Conservation (phyloP, 2,329 filamentous ascomycete species). For the Fusarium sp. region DNA sequence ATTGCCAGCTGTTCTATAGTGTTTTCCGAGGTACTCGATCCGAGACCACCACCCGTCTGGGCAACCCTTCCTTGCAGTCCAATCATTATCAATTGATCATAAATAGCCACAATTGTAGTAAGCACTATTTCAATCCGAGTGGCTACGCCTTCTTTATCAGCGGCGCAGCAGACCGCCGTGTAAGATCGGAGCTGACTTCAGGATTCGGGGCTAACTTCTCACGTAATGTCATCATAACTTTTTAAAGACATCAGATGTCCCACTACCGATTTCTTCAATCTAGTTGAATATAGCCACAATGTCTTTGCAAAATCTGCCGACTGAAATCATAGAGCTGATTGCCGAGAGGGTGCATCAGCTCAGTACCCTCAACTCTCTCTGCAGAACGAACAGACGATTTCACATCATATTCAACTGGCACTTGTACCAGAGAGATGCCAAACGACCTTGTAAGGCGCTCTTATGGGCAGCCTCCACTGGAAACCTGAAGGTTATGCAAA, state of each 20-base stretch:
- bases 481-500: neutral
- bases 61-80: neutral
- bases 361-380: neutral
- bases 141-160: neutral
- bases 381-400: neutral
- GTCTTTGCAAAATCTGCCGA: neutral
- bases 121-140: neutral
- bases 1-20: neutral
- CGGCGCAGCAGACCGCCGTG: neutral
- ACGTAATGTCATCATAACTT: neutral
- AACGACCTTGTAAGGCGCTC: neutral
- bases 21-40: neutral
- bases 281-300: neutral
- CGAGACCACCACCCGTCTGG: neutral
- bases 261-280: rapidly evolving
- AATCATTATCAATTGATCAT: neutral
- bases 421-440: conserved; percentile 1
- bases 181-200: neutral
- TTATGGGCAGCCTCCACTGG: neutral
- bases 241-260: neutral
- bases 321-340: conserved; percentile 11
- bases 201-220: neutral
- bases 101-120: neutral
- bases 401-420: neutral
- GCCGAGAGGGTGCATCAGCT: neutral